Evolutionary conservation across 768 basidiomycete species (phyloP), one percentile per base, ranked within the genome.

Genomic region (Suillus weaverae): DNA sequence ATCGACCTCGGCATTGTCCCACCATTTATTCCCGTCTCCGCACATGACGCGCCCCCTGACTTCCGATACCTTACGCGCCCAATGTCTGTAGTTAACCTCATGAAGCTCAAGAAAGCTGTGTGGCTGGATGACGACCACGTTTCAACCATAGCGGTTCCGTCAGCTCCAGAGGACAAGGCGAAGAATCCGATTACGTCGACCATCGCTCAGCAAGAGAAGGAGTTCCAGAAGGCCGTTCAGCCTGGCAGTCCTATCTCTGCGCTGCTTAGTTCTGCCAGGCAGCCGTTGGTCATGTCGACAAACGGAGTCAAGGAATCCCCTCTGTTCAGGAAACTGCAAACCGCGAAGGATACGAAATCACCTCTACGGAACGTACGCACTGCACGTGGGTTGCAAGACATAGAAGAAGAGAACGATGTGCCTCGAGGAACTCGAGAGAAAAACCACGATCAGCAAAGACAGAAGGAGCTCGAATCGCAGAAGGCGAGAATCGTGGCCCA

Each of bases 191-290:
- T 83, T 62, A 84, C 84, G 18, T 85, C 85, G 14, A 90, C 83
- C 53, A 87, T 91, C 64, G 89, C 89, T 4, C 85, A 94, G 70
- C 92, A 94, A 73, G 97, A 99, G 84, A 90, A 90, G 74, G 97
- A 99, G 76, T 98, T 99, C 89, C 90, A 92, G 80, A 89, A 91
- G 71, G 97, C 95, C 2, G 93, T 99, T 1, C 94, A 95, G 72
- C 97, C 96, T 7, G 95, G 93, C 50, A 93, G 91, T 66, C 97
- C 97, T 0, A 96, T 99, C 65, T 92, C 93, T 35, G 94, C 93
- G 3, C 79, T 99, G 57, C 84, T 99, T 70, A 90, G 86, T 69
- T 95, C 94, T 3, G 95, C 95, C 7, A 84, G 90, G 64, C 92
- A 95, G 75, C 95, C 95, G 0, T 81, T 97, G 46, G 79, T 97